Evolutionary conservation across 768 basidiomycete species (phyloP).

Genomic region (Leucocoprinus birnbaumii): DNA sequence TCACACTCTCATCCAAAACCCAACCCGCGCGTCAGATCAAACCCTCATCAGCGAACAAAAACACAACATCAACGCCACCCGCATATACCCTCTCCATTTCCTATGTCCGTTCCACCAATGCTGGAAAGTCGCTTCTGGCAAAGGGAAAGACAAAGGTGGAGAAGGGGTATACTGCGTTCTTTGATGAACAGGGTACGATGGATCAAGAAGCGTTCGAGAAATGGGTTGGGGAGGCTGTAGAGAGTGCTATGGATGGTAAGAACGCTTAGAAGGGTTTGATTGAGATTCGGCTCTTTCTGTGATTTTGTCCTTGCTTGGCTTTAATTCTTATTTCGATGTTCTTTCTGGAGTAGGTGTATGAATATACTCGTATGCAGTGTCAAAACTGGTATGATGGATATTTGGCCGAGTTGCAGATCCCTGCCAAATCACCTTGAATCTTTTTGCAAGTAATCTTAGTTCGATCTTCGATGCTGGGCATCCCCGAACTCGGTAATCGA

Average conservation of each 20-base stretch:
- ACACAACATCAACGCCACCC: slow-evolving; percentile 39
- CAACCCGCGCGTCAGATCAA: slow-evolving; percentile 37
- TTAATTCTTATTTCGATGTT: background rate
- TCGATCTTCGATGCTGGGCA: no score
- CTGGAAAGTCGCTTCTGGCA: slow-evolving; percentile 82
- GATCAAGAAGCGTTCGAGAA: slow-evolving; percentile 71
- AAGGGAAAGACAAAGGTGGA: slow-evolving; percentile 59
- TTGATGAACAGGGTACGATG: slow-evolving; percentile 78
- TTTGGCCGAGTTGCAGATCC: no score
- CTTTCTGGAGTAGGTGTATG: slow-evolving; percentile 3
- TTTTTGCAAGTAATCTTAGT: no score
- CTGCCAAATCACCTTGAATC: no score
- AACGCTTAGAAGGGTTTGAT: slow-evolving; percentile 25
- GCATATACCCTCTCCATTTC: slow-evolving; percentile 64
- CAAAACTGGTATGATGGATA: background rate
- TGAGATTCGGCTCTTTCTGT: background rate
- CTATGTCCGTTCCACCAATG: slow-evolving; percentile 78
- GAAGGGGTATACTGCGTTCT: slow-evolving; percentile 68
- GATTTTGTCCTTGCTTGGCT: background rate
- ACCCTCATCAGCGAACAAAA: slow-evolving; percentile 27
- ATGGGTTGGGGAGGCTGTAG: slow-evolving; percentile 78
- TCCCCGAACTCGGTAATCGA: no score
- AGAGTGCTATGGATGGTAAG: slow-evolving; percentile 71
- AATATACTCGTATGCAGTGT: slow-evolving; percentile 3
- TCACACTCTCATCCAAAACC: slow-evolving; percentile 75